Evolutionary conservation across 371 early-diverging fungal species (phyloP).

Genomic region (Rhizomucor pusillus): DNA sequence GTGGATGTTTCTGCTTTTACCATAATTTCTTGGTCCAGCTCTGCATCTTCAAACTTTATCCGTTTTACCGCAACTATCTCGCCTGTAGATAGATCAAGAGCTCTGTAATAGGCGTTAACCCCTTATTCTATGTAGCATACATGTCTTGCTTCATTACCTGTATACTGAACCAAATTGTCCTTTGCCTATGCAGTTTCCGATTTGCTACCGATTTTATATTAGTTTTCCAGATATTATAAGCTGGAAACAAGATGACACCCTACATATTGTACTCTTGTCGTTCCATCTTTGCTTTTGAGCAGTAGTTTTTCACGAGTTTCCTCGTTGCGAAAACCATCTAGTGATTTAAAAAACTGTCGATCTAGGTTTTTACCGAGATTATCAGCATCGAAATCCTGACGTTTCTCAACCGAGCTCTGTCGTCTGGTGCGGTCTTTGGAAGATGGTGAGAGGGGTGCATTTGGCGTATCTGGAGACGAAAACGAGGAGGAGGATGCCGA

Average conservation of each 20-base stretch:
- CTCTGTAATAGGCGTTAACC: no score
- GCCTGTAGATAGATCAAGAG: slow-evolving; percentile 81
- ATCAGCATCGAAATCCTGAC: slow-evolving; percentile 10
- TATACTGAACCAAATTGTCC: slow-evolving; percentile 92
- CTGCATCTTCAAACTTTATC: slow-evolving; percentile 58
- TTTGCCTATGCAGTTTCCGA: slow-evolving; percentile 89
- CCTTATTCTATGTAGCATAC: no score
- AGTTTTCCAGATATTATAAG: neutral
- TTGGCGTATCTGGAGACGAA: slow-evolving; percentile 8
- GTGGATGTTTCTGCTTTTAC: slow-evolving; percentile 17
- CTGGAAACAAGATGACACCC: neutral
- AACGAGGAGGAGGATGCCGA: slow-evolving; percentile 16
- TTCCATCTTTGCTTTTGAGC: slow-evolving; percentile 25
- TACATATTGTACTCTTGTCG: slow-evolving; percentile 27
- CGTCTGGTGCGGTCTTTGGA: slow-evolving; percentile 15
- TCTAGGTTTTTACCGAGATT: slow-evolving; percentile 35
- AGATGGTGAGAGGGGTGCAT: slow-evolving; percentile 8
- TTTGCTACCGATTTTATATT: slow-evolving; percentile 47
- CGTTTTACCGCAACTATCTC: slow-evolving; percentile 89
- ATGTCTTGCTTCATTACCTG: no score
- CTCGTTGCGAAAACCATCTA: slow-evolving; percentile 14
- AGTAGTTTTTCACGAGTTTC: slow-evolving; percentile 21
- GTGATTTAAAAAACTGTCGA: slow-evolving; percentile 18
- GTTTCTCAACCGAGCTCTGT: slow-evolving; percentile 14
- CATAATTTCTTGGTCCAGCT: slow-evolving; percentile 61